Evolutionary conservation across 805 yeast species (phyloP), one percentile per base, ranked within the genome.

Genomic region (Metschnikowia shivogae): DNA sequence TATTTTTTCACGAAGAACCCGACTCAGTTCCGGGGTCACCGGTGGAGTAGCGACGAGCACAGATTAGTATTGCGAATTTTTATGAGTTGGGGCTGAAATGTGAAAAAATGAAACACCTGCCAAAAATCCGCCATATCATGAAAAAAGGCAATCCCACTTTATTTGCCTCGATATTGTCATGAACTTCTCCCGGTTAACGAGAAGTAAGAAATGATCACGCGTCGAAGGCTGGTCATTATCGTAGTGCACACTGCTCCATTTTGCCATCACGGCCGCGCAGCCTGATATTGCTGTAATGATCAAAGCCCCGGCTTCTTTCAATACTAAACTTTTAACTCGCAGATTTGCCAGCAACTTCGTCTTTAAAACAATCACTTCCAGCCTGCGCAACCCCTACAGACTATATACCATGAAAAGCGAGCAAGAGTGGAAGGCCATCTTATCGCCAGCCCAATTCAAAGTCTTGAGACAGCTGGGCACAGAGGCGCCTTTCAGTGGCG

Each of bases 391-490:
- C 13, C 42, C 24, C 7, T 29, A 26, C 36, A 40, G 45, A 39
- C 30, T 30, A n/a, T 43, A 45, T 41, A 45, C 41, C 28, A 48
- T 48, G 52, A 51, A 46, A 27, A 43, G 70, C 1, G 83, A 81
- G 4, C 58, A 65, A 2, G 90, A 87, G 61, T 92, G 99, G 97
- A 74, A 78, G 57, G 93, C 95, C 0, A 65, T 80, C 0, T 72
- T 93, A 34, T 64, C 81, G 2, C 89, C 96, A 1, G 80, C 73
- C 36, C 97, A 92, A 60, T 85, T 86, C 61, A 74, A 80, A 17
- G 86, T 93, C 1, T 69, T 93, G 44, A 78, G 96, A 52, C 76
- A 84, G 49, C 80, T 77, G 59, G 86, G 82, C 34, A 85, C 93
- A 4, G 93, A 85, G 58, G 69, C 80, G 8, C 86, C 92, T 3